Evolutionary conservation across 352 stramenopile genomes (phyloP).

Genomic region (Globisporangium spiculum): DNA sequence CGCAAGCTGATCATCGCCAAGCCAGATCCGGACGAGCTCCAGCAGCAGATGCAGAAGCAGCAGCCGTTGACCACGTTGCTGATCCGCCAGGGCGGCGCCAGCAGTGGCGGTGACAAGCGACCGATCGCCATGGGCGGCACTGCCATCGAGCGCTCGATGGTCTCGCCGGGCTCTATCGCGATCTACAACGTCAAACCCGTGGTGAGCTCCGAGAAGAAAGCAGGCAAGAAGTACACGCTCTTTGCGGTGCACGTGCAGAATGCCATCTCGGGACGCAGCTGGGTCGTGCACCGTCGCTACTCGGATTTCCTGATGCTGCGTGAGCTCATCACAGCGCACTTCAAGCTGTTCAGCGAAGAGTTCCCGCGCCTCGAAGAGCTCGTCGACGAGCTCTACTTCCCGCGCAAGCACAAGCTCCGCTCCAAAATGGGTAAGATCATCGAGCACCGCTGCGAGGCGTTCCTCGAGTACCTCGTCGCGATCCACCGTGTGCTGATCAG

Average conservation of each 20-base stretch:
- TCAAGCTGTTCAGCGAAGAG: constrained; percentile 49
- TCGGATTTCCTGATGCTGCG: constrained; percentile 65
- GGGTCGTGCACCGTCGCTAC: constrained; percentile 67
- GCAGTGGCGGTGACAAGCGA: constrained; percentile 30
- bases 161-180: constrained; percentile 50
- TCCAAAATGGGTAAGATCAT: constrained; percentile 49
- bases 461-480: constrained; percentile 62
- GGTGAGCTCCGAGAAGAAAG: constrained; percentile 22
- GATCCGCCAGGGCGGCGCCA: constrained; percentile 27
- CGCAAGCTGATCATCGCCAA: constrained; percentile 20
- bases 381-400: constrained; percentile 63
- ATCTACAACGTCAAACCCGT: constrained; percentile 62
- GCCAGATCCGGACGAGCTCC: constrained; percentile 15
- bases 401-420: constrained; percentile 63
- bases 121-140: constrained; percentile 58
- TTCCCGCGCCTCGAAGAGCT: constrained; percentile 45
- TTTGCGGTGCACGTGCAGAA: constrained; percentile 73
- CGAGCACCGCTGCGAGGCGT: constrained; percentile 59
- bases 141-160: constrained; percentile 62
- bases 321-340: constrained; percentile 46
- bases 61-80: constrained; percentile 34
- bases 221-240: constrained; percentile 44
- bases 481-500: constrained; percentile 66
- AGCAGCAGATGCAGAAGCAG: constrained; percentile 16
- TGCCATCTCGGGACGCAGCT: constrained; percentile 63